Evolutionary conservation across 2,329 filamentous ascomycete species (phyloP), one percentile per base, ranked within the genome.

Genomic region (Thelonectria discophora): DNA sequence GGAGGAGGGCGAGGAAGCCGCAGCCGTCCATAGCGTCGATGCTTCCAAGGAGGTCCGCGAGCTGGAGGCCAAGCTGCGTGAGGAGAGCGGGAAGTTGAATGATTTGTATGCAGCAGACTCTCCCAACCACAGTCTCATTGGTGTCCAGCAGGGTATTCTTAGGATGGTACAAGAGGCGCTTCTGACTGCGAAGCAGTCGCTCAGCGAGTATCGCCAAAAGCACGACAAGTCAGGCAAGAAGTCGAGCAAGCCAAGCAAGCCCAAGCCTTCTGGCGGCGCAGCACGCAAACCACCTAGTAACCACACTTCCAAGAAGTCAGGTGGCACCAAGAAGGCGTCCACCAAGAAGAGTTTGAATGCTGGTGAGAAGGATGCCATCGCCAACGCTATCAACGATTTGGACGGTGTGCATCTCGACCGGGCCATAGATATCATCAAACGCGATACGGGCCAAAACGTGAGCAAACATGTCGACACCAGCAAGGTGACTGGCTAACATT

Each of bases 361-460:
- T 61, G 84, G 90, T 3, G 93, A 99, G 78, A 98, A 98, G 81
- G 92, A 95, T 60, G 87, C 94, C 67, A 96, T 99, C 60, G 94
- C 93, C 1, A 89, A 90, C 60, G 91, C 91, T 13, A 95, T 97
- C 65, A 91, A 90, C 70, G 89, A 89, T 64, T 87, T 98, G 59
- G 89, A 93, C 17, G 90, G 90, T 51, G 82, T 84, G n/a, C 88
- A 92, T 67, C 90, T 97, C 72, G 86, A 89, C 51, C 87, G 88
- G 68, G 93, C 94, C 0, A 92, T 97, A 32, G 88, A 90, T 62
- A 94, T 98, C 64, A 98, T 99, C 73, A 93, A 96, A 75, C 88
- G 87, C 66, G 94, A 97, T 68, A 97, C 80, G 77, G 92, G 81
- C 80, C 92, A 79, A 82, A 90, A 82, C 82, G 95, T 80, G 84